These are phyloP conservation scores for Fusarium metavorans DNA, from an alignment of 2,329 filamentous ascomycete genomes.

Conservation along the genomic window DNA sequence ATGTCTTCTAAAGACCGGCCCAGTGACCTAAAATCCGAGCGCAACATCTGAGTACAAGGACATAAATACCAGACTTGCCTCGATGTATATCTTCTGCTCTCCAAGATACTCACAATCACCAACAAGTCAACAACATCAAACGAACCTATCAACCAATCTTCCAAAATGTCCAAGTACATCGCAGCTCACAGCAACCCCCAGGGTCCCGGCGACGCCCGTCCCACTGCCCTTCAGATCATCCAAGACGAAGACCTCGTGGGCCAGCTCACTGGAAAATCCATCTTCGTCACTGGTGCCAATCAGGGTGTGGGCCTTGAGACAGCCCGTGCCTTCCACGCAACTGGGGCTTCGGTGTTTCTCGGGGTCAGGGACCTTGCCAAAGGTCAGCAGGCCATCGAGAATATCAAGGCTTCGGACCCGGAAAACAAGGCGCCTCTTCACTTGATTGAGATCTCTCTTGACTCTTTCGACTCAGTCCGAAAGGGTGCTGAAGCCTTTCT, in stretches of 20 bases:
- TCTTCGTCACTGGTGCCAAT: constrained; percentile 26
- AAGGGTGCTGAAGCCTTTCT: not conserved
- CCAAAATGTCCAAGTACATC: constrained; percentile 16
- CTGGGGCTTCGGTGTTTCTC: constrained; percentile 10
- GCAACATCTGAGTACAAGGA: not conserved
- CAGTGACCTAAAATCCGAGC: not conserved
- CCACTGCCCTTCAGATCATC: constrained; percentile 26
- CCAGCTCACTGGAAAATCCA: not conserved
- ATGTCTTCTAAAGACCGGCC: not conserved
- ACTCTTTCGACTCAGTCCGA: constrained; percentile 9
- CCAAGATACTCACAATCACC: not conserved
- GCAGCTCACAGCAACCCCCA: not conserved
- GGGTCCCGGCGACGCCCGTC: constrained; percentile 29
- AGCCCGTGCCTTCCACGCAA: not conserved
- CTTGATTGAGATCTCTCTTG: constrained; percentile 1
- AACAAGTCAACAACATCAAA: not conserved
- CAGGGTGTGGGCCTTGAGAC: constrained; percentile 20
- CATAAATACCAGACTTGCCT: not conserved
- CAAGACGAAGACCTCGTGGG: not conserved
- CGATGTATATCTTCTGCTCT: not conserved
- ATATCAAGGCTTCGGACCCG: not conserved
- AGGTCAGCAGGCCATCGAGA: constrained; percentile 1
- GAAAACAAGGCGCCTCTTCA: not conserved
- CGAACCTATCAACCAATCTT: not conserved
- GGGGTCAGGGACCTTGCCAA: constrained; percentile 9